Evolutionary conservation across 1,284 basidiomycete species (phyloP), one percentile per base, ranked within the genome.

Genomic region (Leccinum proliferum): DNA sequence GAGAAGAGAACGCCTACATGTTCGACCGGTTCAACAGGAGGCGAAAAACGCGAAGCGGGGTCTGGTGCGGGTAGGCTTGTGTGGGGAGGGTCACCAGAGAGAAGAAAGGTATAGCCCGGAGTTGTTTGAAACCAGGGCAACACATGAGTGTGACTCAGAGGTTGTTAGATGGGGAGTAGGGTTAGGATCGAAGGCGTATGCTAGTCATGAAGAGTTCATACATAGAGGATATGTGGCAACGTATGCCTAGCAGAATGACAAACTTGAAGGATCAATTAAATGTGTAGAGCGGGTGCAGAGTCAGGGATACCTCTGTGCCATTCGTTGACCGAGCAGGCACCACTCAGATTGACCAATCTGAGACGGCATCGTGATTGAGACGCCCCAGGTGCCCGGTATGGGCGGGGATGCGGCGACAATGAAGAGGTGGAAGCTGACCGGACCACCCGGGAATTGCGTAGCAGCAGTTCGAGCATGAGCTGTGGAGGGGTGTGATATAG

Each of bases 381-480:
- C 58, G 6, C 62, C 62, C 69, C 71, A 81, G n/a, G 68, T 64
- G 65, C 75, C 74, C 43, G 77, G 75, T 15, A 71, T 66, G 32
- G 82, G 81, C 9, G 77, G 58, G 32, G 81, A 81, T 52, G 81
- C 81, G 39, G 84, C 83, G 29, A 86, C 76, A 60, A 87, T 76
- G 64, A 87, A 77, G 41, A 87, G 77, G 70, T 87, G 85, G n/a
- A 79, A 77, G 58, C 71, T 75, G 61, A 77, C 72, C n/a, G 74
- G 73, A 50, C 73, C 74, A 35, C 73, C 73, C 60, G 70, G 71
- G 65, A 71, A 74, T 32, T 76, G 73, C 0, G 75, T 69, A 52
- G 68, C 66, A 5, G 70, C 67, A 25, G 25, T 58, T 75, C 70
- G 59, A 71, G 59, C 69, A 72, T 72, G 48, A 75, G 70, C 71